These are phyloP conservation scores for Rhodocollybia butyracea DNA, from an alignment of 768 basidiomycete species.

Conservation along the genomic window DNA sequence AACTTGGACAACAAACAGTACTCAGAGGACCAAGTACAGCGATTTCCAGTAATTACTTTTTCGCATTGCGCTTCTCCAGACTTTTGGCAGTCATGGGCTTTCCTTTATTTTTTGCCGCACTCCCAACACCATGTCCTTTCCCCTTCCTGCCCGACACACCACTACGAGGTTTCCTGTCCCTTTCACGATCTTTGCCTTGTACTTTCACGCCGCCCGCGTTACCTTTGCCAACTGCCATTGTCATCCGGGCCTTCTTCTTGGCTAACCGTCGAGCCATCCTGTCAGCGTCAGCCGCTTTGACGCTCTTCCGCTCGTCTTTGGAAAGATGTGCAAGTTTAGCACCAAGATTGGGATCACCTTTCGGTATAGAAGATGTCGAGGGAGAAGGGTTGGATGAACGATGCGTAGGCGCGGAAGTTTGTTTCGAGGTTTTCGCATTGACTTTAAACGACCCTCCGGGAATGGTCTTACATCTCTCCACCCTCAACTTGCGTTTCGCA, in stretches of 20 bases:
- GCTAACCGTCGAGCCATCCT: constrained; percentile 81
- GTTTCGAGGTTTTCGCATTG: constrained; percentile 19
- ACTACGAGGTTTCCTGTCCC: constrained; percentile 38
- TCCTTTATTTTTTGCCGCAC: constrained; percentile 16
- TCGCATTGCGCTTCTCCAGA: no score
- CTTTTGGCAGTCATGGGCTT: constrained; percentile 54
- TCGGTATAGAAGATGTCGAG: constrained; percentile 42
- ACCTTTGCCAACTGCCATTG: constrained; percentile 29
- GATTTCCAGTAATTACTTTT: no score
- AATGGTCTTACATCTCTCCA: constrained; percentile 86
- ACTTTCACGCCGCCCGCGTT: constrained; percentile 30
- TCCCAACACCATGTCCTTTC: constrained; percentile 25
- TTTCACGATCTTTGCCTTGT: constrained; percentile 41
- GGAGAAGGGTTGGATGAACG: not conserved
- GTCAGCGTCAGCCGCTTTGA: constrained; percentile 76
- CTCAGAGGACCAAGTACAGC: no score
- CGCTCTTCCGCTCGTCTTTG: constrained; percentile 83
- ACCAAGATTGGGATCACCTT: constrained; percentile 82
- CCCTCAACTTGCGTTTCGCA: constrained; percentile 87
- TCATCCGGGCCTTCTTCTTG: constrained; percentile 79
- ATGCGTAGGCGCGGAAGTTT: constrained; percentile 5
- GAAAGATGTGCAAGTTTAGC: constrained; percentile 71
- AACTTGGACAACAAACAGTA: no score
- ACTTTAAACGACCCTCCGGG: constrained; percentile 29
- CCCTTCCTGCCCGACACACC: constrained; percentile 26